Evolutionary conservation across 257 asterid species (phyloP).

Genomic region (Penstemon davidsonii): DNA sequence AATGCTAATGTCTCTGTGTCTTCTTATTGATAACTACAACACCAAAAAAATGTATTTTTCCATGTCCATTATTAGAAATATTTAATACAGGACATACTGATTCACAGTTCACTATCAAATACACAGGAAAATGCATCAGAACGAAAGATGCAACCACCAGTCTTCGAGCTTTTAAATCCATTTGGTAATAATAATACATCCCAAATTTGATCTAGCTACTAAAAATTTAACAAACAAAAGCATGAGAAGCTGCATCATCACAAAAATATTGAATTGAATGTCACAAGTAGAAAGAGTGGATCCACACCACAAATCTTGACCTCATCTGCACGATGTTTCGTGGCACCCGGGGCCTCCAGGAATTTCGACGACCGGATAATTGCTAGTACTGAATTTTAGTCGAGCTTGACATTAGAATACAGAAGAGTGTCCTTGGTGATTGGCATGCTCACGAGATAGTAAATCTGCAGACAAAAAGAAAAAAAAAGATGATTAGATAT

Average conservation of each 20-base stretch:
- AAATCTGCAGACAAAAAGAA: conserved; percentile 72
- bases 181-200: conserved; percentile 16
- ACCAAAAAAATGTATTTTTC: not conserved
- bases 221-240: conserved; percentile 26
- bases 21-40: conserved; percentile 24
- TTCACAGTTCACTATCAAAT: conserved; percentile 13
- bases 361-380: conserved; percentile 26
- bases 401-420: conserved; percentile 91
- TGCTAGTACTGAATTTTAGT: conserved; percentile 37
- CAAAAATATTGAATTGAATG: conserved; percentile 22
- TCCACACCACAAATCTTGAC: conserved; percentile 22
- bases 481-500: conserved; percentile 22
- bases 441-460: conserved; percentile 76
- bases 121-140: conserved; percentile 23
- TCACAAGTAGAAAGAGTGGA: conserved; percentile 25
- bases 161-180: conserved; percentile 27
- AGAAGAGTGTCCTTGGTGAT: conserved; percentile 93
- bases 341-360: conserved; percentile 27
- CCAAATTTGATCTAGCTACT: conserved; percentile 31
- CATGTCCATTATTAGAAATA: conserved; percentile 17
- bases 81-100: conserved; percentile 1
- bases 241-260: conserved; percentile 28
- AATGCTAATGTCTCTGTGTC: not conserved
- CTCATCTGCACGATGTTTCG: conserved; percentile 32
- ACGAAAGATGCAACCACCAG: not conserved